Evolutionary conservation across 805 yeast genomes (phyloP).

Genomic region (Metschnikowia colocasiae): DNA sequence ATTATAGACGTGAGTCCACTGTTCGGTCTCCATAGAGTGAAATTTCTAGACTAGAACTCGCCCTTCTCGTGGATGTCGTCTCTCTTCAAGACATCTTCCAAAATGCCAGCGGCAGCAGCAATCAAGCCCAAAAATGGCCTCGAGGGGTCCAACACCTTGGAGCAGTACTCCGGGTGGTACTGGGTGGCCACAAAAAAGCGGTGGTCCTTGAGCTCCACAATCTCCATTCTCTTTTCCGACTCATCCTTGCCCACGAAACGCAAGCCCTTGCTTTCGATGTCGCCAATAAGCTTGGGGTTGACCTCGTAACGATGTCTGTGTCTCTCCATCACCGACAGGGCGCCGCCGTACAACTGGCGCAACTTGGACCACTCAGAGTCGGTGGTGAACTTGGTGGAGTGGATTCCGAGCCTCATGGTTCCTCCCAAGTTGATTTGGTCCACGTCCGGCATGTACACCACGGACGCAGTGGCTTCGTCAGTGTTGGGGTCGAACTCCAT

Average conservation of each 20-base stretch:
- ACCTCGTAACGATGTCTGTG: constrained; percentile 99
- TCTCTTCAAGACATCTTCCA: constrained; percentile 58
- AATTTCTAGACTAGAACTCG: constrained; percentile 31
- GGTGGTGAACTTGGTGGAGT: constrained; percentile 77
- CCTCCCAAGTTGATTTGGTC: constrained; percentile 96
- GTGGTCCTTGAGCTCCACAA: constrained; percentile 79
- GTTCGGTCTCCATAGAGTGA: too few relatives aligned
- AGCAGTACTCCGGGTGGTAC: constrained; percentile 96
- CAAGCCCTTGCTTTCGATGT: constrained; percentile 75
- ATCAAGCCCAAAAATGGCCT: constrained; percentile 94
- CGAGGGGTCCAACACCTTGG: constrained; percentile 95
- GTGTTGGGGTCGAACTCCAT: constrained; percentile 73
- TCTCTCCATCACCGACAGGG: constrained; percentile 74
- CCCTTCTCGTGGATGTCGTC: constrained; percentile 43
- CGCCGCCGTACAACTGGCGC: constrained; percentile 74
- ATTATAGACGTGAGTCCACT: too few relatives aligned
- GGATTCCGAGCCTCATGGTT: constrained; percentile 96
- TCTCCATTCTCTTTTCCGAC: constrained; percentile 87
- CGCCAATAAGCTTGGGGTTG: constrained; percentile 73
- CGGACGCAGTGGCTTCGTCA: constrained; percentile 63
- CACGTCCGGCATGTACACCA: constrained; percentile 97
- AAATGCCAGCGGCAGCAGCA: constrained; percentile 86
- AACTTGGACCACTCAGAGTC: constrained; percentile 66
- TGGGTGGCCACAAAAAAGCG: constrained; percentile 94
- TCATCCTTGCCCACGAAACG: constrained; percentile 93